Conservation (phyloP, 2,329 filamentous ascomycete species). For the Dissoconium aciculare region DNA sequence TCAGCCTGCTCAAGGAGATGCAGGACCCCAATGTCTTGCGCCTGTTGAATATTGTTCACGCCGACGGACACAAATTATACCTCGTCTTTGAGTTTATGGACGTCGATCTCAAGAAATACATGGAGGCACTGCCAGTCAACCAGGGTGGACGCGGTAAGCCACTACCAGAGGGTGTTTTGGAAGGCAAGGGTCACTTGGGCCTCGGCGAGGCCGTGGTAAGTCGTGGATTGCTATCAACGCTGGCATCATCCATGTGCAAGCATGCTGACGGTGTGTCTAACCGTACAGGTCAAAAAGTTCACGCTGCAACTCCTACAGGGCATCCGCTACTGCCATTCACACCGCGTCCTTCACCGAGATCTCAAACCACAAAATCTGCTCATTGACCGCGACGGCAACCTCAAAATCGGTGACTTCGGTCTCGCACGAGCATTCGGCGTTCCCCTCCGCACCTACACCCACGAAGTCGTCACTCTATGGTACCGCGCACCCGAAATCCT, state of each 20-base stretch:
- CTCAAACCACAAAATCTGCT: slow-evolving; percentile 83
- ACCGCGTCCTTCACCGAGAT: slow-evolving; percentile 75
- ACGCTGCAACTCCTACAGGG: slow-evolving; percentile 79
- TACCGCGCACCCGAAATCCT: slow-evolving; percentile 85
- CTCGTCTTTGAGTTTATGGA: slow-evolving; percentile 87
- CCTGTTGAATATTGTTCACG: slow-evolving; percentile 82
- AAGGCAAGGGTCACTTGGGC: slow-evolving; percentile 50
- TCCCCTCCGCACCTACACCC: slow-evolving; percentile 78
- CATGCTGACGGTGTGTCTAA: no score
- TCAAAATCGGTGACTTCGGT: slow-evolving; percentile 84
- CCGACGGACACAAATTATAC: slow-evolving; percentile 88
- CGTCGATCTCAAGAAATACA: slow-evolving; percentile 87
- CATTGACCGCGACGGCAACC: slow-evolving; percentile 72
- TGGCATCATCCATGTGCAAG: no score
- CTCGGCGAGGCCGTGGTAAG: slow-evolving; percentile 54
- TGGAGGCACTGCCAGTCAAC: slow-evolving; percentile 74
- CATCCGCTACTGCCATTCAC: slow-evolving; percentile 75
- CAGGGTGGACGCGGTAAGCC: slow-evolving; percentile 77
- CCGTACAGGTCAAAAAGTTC: slow-evolving; percentile 63
- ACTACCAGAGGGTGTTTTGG: slow-evolving; percentile 54
- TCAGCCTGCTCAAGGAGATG: slow-evolving; percentile 89
- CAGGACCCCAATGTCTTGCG: slow-evolving; percentile 79
- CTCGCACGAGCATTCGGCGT: slow-evolving; percentile 82
- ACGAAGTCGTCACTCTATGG: slow-evolving; percentile 90
- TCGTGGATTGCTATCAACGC: background rate